Conservation (phyloP, 495 filamentous ascomycete genomes). For the Chlorociboria aeruginascens region DNA sequence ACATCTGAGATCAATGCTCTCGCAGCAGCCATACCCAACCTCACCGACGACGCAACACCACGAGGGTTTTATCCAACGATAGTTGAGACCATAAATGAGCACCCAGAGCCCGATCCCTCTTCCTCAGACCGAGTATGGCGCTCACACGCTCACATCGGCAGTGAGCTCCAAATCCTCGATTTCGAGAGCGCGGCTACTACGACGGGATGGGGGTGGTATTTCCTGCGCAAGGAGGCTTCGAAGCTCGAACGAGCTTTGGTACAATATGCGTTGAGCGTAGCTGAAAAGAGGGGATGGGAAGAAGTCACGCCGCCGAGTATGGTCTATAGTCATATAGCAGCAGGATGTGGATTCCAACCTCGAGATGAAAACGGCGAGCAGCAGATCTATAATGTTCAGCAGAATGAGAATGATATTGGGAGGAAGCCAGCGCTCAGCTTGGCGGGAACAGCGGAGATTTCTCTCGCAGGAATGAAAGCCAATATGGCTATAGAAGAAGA, state of each 20-base stretch:
- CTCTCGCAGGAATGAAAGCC: slow-evolving; percentile 82
- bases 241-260: slow-evolving; percentile 86
- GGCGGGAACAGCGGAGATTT: slow-evolving; percentile 87
- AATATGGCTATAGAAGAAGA: slow-evolving; percentile 48
- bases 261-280: slow-evolving; percentile 66
- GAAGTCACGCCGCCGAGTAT: slow-evolving; percentile 76
- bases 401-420: slow-evolving; percentile 42
- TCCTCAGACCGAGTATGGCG: slow-evolving; percentile 40
- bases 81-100: slow-evolving; percentile 63
- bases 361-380: slow-evolving; percentile 83
- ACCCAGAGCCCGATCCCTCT: slow-evolving; percentile 40
- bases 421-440: slow-evolving; percentile 58
- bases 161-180: slow-evolving; percentile 69
- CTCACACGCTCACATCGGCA: slow-evolving; percentile 77
- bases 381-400: slow-evolving; percentile 72
- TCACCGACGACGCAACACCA: slow-evolving; percentile 67
- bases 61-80: slow-evolving; percentile 47
- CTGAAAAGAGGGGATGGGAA: slow-evolving; percentile 50
- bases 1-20: slow-evolving; percentile 58
- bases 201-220: slow-evolving; percentile 96
- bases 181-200: slow-evolving; percentile 67
- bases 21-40: slow-evolving; percentile 74
- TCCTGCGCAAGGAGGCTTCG: slow-evolving; percentile 75
- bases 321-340: slow-evolving; percentile 82
- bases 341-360: slow-evolving; percentile 87